Percentiles rank a stretch among this genome's conserved stretches.
These are phyloP conservation scores for Ceratobasidium papillatum DNA, from an alignment of 1,284 basidiomycete genomes.

Conservation along the genomic window DNA sequence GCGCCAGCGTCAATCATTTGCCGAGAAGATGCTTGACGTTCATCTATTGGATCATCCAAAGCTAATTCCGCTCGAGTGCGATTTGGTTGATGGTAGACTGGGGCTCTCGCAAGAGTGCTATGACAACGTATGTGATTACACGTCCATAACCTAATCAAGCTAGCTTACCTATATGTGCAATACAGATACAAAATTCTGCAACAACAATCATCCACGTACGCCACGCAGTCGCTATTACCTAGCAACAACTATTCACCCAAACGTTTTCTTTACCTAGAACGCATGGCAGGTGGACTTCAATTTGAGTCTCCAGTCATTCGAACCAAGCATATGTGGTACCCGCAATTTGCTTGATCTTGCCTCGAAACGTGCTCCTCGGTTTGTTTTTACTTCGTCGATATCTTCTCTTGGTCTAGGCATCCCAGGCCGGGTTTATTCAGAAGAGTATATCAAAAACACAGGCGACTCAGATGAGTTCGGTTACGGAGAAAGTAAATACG, in stretches of 20 bases:
- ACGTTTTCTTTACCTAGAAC: slow-evolving; percentile 5
- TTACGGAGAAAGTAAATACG: slow-evolving; percentile 44
- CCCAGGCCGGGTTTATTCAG: slow-evolving; percentile 21
- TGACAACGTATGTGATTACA: slow-evolving; percentile 7
- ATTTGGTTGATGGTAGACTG: slow-evolving; percentile 7
- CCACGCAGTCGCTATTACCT: neutral
- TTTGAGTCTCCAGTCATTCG: slow-evolving; percentile 42
- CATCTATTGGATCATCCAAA: slow-evolving; percentile 21
- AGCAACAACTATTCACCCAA: neutral
- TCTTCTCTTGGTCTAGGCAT: slow-evolving; percentile 34
- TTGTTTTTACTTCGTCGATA: slow-evolving; percentile 44
- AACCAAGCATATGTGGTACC: slow-evolving; percentile 39
- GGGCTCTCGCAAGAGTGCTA: slow-evolving; percentile 17
- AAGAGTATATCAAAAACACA: slow-evolving; percentile 30
- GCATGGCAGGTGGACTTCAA: slow-evolving; percentile 46
- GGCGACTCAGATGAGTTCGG: slow-evolving; percentile 29
- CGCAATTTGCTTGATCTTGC: slow-evolving; percentile 40
- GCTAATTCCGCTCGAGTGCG: slow-evolving; percentile 16
- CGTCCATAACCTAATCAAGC: neutral
- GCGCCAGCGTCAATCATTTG: slow-evolving; percentile 22
- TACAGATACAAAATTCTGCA: slow-evolving; percentile 15
- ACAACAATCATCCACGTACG: slow-evolving; percentile 38
- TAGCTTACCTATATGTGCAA: neutral
- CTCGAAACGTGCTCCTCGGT: slow-evolving; percentile 38
- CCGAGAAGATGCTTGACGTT: slow-evolving; percentile 7